Evolutionary conservation across 352 stramenopile species (phyloP), one percentile per base, ranked within the genome.

Genomic region (Globisporangium lucens): DNA sequence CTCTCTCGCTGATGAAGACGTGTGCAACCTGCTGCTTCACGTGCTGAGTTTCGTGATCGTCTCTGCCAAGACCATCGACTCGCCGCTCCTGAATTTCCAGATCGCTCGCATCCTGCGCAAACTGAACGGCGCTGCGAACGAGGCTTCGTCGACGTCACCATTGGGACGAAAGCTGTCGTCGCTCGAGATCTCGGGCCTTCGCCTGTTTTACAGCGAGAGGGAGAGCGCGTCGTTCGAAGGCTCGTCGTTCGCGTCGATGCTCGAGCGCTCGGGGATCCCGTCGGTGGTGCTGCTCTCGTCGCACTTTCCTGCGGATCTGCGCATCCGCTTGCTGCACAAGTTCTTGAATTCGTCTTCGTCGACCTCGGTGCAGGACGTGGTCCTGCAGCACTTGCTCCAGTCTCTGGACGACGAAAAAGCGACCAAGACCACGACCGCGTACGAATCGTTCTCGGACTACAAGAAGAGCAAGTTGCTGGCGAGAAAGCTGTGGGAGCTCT

Each of bases 101-200:
- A 46, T 83, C 12, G 59, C 49, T 2, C 75, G 77, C 0, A 78
- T 85, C 64, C 72, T 87, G 43, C 68, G 63, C 27, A 87, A 87
- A 55, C 59, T 87, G 12, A 72, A 67, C 55, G 33, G 51, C 24
- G 56, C 77, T 38, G 61, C 70, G 22, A 38, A 46, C 24, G 30
- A n/a, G 13, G 29, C 53, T 4, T 52, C 35, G 22, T 15, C 68
- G 36, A 22, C n/a, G 20, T 29, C 38, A 35, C 4, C 29, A 13
- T 61, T 76, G 38, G 65, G 64, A 59, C 63, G 62, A 57, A 74
- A 75, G n/a, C 60, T 87, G 29, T 66, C 67, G 13, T 73, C 75
- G 33, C 67, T 84, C 15, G 75, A 84, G 29, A 67, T 72, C 61
- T 46, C 47, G 12, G 57, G 55, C 1, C 38, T 72, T 13, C 61